phyloP scores from a whole-genome alignment of 148 eudicot genomes.

The Camellia japonica region DNA sequence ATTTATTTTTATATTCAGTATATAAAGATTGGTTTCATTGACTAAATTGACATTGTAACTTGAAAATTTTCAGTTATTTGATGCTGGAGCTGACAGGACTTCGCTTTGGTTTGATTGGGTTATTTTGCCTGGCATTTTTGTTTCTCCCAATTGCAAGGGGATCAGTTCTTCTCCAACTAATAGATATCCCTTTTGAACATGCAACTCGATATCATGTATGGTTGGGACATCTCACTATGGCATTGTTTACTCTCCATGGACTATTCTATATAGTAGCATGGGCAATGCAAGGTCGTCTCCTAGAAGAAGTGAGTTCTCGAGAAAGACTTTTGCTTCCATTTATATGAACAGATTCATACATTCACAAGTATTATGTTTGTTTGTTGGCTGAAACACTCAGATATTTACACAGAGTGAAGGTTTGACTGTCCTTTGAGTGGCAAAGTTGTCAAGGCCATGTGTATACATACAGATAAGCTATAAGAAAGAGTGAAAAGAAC shows the following conservation, averaged over 20 bases:
- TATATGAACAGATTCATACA: neutral
- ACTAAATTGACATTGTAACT: neutral
- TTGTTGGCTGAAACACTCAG: neutral
- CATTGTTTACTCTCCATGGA: slow-evolving; percentile 75
- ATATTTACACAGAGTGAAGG: neutral
- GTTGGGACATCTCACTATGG: slow-evolving; percentile 90
- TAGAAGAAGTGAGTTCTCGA: slow-evolving; percentile 43
- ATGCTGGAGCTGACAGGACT: slow-evolving; percentile 54
- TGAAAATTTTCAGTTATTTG: slow-evolving; percentile 38
- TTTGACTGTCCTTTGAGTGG: neutral
- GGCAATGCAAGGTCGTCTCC: slow-evolving; percentile 55
- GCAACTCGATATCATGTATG: slow-evolving; percentile 84
- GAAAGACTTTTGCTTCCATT: neutral
- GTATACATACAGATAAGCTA: neutral
- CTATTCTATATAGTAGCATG: slow-evolving; percentile 52
- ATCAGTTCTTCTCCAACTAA: slow-evolving; percentile 64
- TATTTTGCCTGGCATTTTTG: slow-evolving; percentile 67
- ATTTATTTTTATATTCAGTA: neutral
- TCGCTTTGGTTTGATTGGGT: slow-evolving; percentile 60
- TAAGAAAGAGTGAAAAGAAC: neutral
- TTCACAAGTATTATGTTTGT: neutral
- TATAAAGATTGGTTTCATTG: neutral
- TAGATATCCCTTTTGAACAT: slow-evolving; percentile 85
- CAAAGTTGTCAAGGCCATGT: neutral
- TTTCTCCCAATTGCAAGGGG: slow-evolving; percentile 87